Evolutionary conservation across 768 basidiomycete species (phyloP).

Genomic region (Hygrophorus pudorinus): DNA sequence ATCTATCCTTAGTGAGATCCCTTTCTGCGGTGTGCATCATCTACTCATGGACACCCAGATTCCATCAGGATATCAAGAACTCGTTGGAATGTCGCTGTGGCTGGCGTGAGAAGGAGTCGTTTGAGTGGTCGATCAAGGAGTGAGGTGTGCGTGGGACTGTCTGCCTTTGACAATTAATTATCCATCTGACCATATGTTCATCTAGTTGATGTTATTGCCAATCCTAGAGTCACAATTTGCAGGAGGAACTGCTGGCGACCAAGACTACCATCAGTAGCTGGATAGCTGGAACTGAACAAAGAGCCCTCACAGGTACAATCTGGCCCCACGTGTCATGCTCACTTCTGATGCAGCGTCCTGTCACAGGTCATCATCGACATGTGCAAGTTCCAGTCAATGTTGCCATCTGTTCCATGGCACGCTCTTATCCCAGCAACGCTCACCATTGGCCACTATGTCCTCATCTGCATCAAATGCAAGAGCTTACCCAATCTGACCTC

Average conservation of each 20-base stretch:
- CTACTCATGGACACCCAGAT: slow-evolving; percentile 36
- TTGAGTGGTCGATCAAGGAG: slow-evolving; percentile 87
- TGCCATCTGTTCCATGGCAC: slow-evolving; percentile 86
- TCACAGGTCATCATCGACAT: slow-evolving; percentile 88
- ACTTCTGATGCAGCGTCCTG: neutral
- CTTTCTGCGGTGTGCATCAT: neutral
- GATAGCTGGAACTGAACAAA: slow-evolving; percentile 47
- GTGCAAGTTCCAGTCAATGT: slow-evolving; percentile 89
- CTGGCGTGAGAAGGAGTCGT: slow-evolving; percentile 89
- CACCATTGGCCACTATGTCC: slow-evolving; percentile 91
- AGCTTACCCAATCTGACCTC: slow-evolving; percentile 87
- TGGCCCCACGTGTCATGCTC: neutral
- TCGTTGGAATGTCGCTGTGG: slow-evolving; percentile 76
- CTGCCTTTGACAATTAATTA: neutral
- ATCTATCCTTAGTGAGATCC: slow-evolving; percentile 74
- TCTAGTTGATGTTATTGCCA: slow-evolving; percentile 82
- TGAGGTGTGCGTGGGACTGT: slow-evolving; percentile 53
- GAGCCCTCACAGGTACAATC: slow-evolving; percentile 53
- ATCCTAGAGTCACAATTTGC: slow-evolving; percentile 56
- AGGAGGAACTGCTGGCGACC: slow-evolving; percentile 32
- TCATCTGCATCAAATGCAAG: slow-evolving; percentile 95
- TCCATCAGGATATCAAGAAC: slow-evolving; percentile 80
- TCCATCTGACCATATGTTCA: neutral
- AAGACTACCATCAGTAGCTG: slow-evolving; percentile 80
- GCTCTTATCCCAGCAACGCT: slow-evolving; percentile 89